Evolutionary conservation across 2,329 filamentous ascomycete species (phyloP), one percentile per base, ranked within the genome.

Genomic region (Sarocladium strictum): DNA sequence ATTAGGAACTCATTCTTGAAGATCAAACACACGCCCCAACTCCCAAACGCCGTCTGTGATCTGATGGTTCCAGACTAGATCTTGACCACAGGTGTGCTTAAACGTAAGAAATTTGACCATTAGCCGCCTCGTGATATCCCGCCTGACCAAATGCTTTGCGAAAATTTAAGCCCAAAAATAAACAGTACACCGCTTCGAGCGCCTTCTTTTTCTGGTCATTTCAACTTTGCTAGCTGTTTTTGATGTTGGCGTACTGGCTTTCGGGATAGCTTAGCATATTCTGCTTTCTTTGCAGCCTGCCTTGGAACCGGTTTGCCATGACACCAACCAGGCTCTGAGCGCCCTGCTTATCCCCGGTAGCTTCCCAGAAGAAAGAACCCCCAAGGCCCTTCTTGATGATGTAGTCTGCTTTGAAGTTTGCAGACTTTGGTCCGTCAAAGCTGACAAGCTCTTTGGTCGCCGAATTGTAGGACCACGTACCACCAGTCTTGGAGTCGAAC

Each of bases 321-420:
- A 76, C 76, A 15, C 70, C 66, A 17, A 89, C 81, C 58, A 94
- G 70, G 61, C 86, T 90, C 19, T 62, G 58, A 1, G 62, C 64
- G 26, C 74, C 78, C 0, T 58, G 61, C 59, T 68, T 72, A 62
- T 95, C 90, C 12, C 83, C 85, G 59, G 82, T 86, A 9, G 83
- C 85, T 68, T 95, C 89, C 90, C 90, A 96, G 79, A 87, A 95
- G 76, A 94, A 89, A 0, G 81, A 85, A 11, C 90, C 90, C 1
- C 86, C 87, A 2, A 92, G 75, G 0, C 78, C 73, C 53, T 75
- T 73, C 14, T 72, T 62, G 58, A 73, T 70, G 58, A 92, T 75
- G 63, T 84, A 90, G 21, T 74, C 65, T 1, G 78, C 78, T 70
- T 91, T 92, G 59, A 69, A 64, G 19, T 64, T 64, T 1, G 79